Base-by-base conservation (phyloP, 1,284 basidiomycete genomes). In the Gymnopus androsaceus region DNA sequence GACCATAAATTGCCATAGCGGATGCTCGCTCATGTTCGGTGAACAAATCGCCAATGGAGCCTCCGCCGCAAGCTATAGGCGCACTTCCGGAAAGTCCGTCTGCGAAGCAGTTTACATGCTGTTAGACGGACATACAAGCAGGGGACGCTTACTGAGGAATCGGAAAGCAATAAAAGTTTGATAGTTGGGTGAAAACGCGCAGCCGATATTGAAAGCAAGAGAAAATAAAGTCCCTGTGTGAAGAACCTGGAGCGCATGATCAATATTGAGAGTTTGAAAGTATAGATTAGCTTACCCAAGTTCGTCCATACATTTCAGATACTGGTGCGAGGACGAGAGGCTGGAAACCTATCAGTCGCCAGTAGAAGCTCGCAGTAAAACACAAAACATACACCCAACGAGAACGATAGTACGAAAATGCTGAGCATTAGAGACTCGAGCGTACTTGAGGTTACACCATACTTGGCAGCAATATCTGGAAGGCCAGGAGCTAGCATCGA, bases 401-500 rank as follows among this genome's bases (percentile, higher is more conserved):
- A 89, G 64, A 87, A 90, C 0, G 90, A 89, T 0, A 92, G 67
- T 37, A 94, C 69, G 68, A 90, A 94, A 41, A 93, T 82, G 62
- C 83, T 85, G 31, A 90, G 73, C 4, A 84, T 86, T 65, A 92
- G 68, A 3, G 81, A 82, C 15, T 81, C 58, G 7, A 86, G 63
- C 0, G 90, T 88, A 30, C 81, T 70, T 64, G 68, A 82, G 7
- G 79, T 82, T 53, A 92, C 85, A 12, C 70, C 64, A 60, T 86
- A 93, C 61, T 82, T 79, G 1, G 56, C 36, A 2, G 82, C 85
- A 12, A 93, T 74, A 33, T 84, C 76, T 5, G 82, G 81, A 1
- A 93, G 74, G 34, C 85, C 87, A 48, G 91, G 90, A 0, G 91
- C 90, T 80, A 94, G 90, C 79, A 90, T 89, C 5, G 88, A 90